Conservation (phyloP, 257 asterid genomes). For the Plantago elongata region DNA sequence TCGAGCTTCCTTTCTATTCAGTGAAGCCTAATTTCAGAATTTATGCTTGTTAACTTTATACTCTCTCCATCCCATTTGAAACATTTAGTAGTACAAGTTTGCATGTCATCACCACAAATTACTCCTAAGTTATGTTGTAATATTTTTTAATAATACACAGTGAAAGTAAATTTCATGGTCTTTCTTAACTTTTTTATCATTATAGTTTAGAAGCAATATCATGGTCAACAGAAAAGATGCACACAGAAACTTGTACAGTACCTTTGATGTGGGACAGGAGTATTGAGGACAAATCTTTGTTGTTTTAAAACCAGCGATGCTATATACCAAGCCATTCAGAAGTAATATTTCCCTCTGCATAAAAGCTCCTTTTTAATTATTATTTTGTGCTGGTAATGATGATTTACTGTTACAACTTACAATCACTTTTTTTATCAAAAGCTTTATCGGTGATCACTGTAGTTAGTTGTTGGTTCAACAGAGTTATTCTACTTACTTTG, state of each 20-base stretch:
- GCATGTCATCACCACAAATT: too few relatives aligned
- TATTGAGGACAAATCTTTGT: not conserved
- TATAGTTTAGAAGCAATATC: too few relatives aligned
- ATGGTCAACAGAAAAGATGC: too few relatives aligned
- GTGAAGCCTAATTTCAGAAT: not conserved
- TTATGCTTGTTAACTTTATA: slow-evolving; percentile 3
- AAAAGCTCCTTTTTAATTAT: not conserved
- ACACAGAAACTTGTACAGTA: too few relatives aligned
- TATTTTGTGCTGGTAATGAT: not conserved
- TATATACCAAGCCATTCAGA: slow-evolving; percentile 6
- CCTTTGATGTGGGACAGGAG: too few relatives aligned
- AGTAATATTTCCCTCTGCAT: slow-evolving; percentile 2
- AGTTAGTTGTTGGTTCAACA: too few relatives aligned
- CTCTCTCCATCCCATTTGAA: too few relatives aligned
- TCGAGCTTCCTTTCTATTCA: slow-evolving; percentile 9
- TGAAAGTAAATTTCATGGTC: too few relatives aligned
- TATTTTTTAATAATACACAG: too few relatives aligned
- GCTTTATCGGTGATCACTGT: not conserved
- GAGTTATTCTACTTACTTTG: not conserved
- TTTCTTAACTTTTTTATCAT: too few relatives aligned
- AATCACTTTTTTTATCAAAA: not conserved
- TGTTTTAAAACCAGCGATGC: slow-evolving; percentile 9
- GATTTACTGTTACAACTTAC: slow-evolving; percentile 2
- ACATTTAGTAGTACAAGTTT: too few relatives aligned
- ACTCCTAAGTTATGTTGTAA: too few relatives aligned